Evolutionary conservation across 2,329 filamentous ascomycete genomes (phyloP).

Genomic region (Diaporthe amygdali): DNA sequence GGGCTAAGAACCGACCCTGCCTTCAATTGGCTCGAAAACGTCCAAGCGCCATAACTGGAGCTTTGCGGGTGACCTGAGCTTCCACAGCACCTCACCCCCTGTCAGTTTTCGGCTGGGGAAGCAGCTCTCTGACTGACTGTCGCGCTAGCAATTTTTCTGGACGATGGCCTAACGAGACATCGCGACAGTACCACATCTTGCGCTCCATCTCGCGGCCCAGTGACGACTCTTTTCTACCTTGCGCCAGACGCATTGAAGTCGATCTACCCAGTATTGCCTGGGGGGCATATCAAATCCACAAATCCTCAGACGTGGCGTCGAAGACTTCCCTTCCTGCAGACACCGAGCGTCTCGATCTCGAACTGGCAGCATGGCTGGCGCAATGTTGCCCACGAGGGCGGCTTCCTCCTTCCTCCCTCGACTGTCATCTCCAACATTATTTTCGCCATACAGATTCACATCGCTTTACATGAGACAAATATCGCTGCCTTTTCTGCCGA

Average conservation of each 20-base stretch:
- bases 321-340: not conserved
- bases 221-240: not conserved
- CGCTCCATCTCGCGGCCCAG: not conserved
- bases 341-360: not conserved
- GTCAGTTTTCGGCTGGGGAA: slow-evolving; percentile 15
- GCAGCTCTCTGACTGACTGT: not conserved
- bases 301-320: not conserved
- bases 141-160: slow-evolving; percentile 26
- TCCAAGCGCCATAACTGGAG: slow-evolving; percentile 13
- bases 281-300: too few species aligned
- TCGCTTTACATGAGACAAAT: slow-evolving; percentile 51
- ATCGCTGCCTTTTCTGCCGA: slow-evolving; percentile 54
- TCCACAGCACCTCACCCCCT: slow-evolving; percentile 3
- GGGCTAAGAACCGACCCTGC: slow-evolving; percentile 22
- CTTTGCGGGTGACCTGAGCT: slow-evolving; percentile 11
- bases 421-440: slow-evolving; percentile 48
- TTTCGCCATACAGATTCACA: slow-evolving; percentile 45
- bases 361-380: slow-evolving; percentile 49
- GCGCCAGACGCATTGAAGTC: not conserved
- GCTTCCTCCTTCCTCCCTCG: slow-evolving; percentile 60
- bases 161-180: slow-evolving; percentile 2
- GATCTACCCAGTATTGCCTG: too few species aligned
- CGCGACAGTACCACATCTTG: slow-evolving; percentile 14
- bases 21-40: slow-evolving; percentile 18
- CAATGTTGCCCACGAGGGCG: slow-evolving; percentile 38